Conservation (phyloP, 305 asterid genomes). For the Stenogyne calaminthoides region DNA sequence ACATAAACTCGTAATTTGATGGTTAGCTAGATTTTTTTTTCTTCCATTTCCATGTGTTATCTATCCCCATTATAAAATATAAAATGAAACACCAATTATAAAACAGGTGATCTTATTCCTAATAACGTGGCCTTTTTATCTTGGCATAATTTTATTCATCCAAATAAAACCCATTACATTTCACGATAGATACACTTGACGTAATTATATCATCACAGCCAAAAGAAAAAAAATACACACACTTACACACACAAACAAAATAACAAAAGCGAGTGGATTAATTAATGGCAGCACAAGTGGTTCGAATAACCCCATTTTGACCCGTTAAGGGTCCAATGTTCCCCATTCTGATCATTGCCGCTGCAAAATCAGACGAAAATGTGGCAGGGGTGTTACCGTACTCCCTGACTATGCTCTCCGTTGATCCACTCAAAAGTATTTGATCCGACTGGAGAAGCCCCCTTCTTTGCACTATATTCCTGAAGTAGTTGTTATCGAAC, state of each 20-base stretch:
- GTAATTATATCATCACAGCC: no score
- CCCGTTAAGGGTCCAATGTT: conserved; percentile 41
- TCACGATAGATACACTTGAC: not conserved
- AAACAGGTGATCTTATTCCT: no score
- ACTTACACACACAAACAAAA: no score
- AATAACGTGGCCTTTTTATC: no score
- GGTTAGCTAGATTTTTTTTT: no score
- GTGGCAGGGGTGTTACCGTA: conserved; percentile 37
- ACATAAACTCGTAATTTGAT: no score
- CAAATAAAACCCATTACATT: not conserved
- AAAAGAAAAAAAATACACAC: no score
- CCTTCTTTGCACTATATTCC: conserved; percentile 28
- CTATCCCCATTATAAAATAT: no score
- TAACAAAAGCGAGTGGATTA: no score
- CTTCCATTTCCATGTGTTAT: no score
- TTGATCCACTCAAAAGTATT: conserved; percentile 39
- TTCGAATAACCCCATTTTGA: conserved; percentile 43
- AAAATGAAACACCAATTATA: no score
- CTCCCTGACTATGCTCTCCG: conserved; percentile 37
- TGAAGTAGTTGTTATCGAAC: conserved; percentile 43
- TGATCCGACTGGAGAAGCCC: conserved; percentile 40
- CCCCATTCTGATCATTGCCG: conserved; percentile 57
- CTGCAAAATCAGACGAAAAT: conserved; percentile 37
- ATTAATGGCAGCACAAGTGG: conserved; percentile 41
- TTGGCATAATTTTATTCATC: not conserved